Conservation (phyloP, 345 rosid species). For the Orychophragmus violaceus region DNA sequence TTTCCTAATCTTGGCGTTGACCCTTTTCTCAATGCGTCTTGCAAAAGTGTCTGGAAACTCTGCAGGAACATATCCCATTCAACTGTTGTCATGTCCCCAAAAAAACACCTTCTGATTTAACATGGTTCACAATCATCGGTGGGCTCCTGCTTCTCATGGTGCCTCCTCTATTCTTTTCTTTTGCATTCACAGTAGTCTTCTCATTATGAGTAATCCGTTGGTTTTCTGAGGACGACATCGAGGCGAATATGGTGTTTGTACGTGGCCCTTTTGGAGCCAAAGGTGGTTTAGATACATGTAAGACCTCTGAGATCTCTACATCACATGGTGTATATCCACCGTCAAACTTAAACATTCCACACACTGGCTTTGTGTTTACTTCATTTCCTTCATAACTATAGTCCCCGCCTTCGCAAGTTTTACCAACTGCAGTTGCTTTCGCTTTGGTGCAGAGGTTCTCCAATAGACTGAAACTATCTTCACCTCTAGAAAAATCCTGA, state of each 20-base stretch:
- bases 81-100: slow-evolving; percentile 52
- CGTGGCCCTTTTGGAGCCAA: slow-evolving; percentile 26
- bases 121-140: slow-evolving; percentile 1
- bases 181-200: too few relatives aligned
- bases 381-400: too few relatives aligned
- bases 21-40: slow-evolving; percentile 36
- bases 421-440: slow-evolving; percentile 32
- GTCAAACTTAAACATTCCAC: too few relatives aligned
- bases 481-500: slow-evolving; percentile 37
- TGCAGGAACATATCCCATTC: slow-evolving; percentile 63
- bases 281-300: slow-evolving; percentile 30
- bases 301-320: slow-evolving; percentile 1
- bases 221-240: slow-evolving; percentile 24
- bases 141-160: slow-evolving; percentile 41
- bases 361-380: too few relatives aligned
- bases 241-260: slow-evolving; percentile 30
- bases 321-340: slow-evolving; percentile 26
- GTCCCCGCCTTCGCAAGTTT: too few relatives aligned
- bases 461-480: too few relatives aligned
- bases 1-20: slow-evolving; percentile 40
- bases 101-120: slow-evolving; percentile 33
- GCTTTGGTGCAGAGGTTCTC: slow-evolving; percentile 56
- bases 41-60: too few relatives aligned
- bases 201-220: too few relatives aligned
- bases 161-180: slow-evolving; percentile 5